phyloP scores from a whole-genome alignment of 805 yeast species.

The Sungouiella blattae region DNA sequence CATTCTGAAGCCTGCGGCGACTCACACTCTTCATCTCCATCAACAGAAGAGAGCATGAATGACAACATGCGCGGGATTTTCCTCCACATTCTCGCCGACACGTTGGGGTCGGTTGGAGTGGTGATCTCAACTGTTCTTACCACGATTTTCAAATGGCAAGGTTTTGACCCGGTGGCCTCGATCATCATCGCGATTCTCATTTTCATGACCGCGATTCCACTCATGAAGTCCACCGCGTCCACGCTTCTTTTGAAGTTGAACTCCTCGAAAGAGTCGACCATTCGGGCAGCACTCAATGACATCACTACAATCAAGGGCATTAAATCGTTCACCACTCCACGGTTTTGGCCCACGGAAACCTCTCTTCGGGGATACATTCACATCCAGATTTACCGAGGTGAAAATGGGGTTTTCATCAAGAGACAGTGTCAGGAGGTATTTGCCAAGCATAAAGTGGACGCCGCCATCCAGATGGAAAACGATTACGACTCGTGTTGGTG shows the following conservation, averaged over 20 bases:
- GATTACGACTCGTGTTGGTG: slow-evolving; percentile 71
- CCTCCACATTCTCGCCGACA: slow-evolving; percentile 90
- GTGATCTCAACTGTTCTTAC: slow-evolving; percentile 84
- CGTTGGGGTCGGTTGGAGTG: slow-evolving; percentile 95
- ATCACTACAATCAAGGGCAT: slow-evolving; percentile 73
- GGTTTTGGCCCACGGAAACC: slow-evolving; percentile 75
- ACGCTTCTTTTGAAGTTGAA: slow-evolving; percentile 64
- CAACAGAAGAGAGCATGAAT: slow-evolving; percentile 32
- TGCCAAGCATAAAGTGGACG: slow-evolving; percentile 44
- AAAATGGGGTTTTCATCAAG: slow-evolving; percentile 57
- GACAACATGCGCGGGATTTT: slow-evolving; percentile 93
- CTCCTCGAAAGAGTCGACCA: slow-evolving; percentile 53
- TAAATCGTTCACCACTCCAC: slow-evolving; percentile 79
- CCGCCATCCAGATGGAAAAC: slow-evolving; percentile 67
- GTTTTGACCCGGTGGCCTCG: slow-evolving; percentile 92
- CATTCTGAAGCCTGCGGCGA: no score
- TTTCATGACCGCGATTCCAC: slow-evolving; percentile 77
- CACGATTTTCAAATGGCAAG: slow-evolving; percentile 59
- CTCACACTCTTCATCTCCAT: no score
- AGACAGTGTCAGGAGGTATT: slow-evolving; percentile 58
- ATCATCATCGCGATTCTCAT: slow-evolving; percentile 80
- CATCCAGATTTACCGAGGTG: slow-evolving; percentile 67
- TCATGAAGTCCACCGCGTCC: slow-evolving; percentile 75
- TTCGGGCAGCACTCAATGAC: slow-evolving; percentile 66
- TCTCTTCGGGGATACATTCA: slow-evolving; percentile 67